Evolutionary conservation across 1,284 basidiomycete species (phyloP), one percentile per base, ranked within the genome.

Genomic region (Chalciporus sp.): DNA sequence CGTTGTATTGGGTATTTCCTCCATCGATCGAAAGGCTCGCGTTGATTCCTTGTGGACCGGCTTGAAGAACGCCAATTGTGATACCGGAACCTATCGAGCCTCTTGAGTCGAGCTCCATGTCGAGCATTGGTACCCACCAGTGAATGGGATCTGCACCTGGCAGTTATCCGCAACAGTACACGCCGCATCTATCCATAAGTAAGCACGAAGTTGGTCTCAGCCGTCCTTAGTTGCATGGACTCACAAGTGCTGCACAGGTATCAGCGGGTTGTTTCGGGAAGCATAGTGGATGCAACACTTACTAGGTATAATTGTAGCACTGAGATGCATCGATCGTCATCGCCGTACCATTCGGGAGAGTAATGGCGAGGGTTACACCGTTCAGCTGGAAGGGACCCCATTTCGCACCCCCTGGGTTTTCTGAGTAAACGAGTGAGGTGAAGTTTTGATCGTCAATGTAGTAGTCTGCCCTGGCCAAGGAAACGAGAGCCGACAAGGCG

Each of bases 301-400:
- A 63, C 61, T 47, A 65, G n/a, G 58, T 60, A 3, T 47, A 31
- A 37, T 63, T 63, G 42, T 42, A 63, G 20, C 61, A 65, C 10
- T 45, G 52, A 35, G 53, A 65, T 39, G 61, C 51, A 47, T 64
- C 46, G 23, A 65, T 17, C 7, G 48, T 53, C 55, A 61, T 42
- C 54, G 48, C 19, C 7, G 54, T 56, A 27, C 52, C 55, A 4
- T 64, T 64, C 20, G 49, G n/a, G 1, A 60, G 44, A 6, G 4
- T 7, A 4, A 62, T 50, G 23, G 33, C 55, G 23, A 64, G 50
- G 4, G 50, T 51, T 51, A 55, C 57, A 11, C 55, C 46, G 20
- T 45, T 51, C n/a, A 45, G 17, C 4, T 39, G 50, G 27, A 60
- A 60, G 9, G 54, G 44, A 5, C 49, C 47, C 62, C 61, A 60